Evolutionary conservation across 331 rosid genomes (phyloP).

Genomic region (Acacia pycnantha): DNA sequence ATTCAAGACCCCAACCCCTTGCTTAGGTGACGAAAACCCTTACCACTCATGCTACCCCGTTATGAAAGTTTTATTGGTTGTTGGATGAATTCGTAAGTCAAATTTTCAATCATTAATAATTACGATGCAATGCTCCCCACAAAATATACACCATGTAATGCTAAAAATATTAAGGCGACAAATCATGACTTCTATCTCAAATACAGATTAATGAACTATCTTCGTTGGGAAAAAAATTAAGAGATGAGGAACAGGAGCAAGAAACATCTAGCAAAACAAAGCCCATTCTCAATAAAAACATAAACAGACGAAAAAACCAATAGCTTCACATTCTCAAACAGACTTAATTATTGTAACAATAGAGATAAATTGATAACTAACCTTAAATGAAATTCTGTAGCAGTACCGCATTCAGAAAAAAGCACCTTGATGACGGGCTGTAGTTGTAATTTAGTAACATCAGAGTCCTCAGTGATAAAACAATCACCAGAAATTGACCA

Average conservation of each 20-base stretch:
- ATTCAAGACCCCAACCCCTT: background rate
- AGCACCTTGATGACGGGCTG: constrained; percentile 72
- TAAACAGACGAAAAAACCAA: constrained; percentile 1
- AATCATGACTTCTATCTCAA: background rate
- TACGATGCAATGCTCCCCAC: background rate
- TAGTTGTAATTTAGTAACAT: constrained; percentile 50
- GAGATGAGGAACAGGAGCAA: background rate
- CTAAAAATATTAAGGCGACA: background rate
- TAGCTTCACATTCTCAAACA: constrained; percentile 10
- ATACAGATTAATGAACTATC: background rate
- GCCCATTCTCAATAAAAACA: background rate
- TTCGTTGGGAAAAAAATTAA: background rate
- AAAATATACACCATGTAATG: background rate
- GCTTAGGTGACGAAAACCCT: background rate
- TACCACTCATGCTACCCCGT: background rate
- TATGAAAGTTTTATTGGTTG: background rate
- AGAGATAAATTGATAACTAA: constrained; percentile 28
- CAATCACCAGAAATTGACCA: constrained; percentile 73
- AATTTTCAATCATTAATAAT: background rate
- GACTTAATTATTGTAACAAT: background rate
- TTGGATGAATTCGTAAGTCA: background rate
- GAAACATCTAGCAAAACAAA: constrained; percentile 3
- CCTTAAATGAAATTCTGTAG: constrained; percentile 64
- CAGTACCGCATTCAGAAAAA: constrained; percentile 53
- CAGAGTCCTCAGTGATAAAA: constrained; percentile 33